A percentile compares a stretch with the other conserved stretches of the same genome.
phyloP scores from a whole-genome alignment of 768 basidiomycete species.

The Symmetrospora coprosmae region DNA sequence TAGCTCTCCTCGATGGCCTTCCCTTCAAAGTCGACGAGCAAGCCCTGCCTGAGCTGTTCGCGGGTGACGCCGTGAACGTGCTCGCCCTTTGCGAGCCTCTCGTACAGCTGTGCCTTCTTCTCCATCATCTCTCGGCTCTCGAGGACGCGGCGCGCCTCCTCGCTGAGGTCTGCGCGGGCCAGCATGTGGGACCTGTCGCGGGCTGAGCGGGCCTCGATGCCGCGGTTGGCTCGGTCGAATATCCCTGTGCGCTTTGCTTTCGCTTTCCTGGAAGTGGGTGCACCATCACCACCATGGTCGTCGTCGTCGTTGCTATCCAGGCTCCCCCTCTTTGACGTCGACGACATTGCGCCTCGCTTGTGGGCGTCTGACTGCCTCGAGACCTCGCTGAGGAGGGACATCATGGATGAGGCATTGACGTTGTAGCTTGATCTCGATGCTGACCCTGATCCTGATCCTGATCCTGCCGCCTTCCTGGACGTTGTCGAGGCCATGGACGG shows the following conservation, averaged over 20 bases:
- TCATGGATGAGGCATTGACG: constrained; percentile 20
- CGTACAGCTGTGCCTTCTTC: constrained; percentile 31
- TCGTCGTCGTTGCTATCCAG: too few relatives aligned
- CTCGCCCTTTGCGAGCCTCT: constrained; percentile 31
- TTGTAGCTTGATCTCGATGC: too few relatives aligned
- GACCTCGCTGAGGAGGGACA: constrained; percentile 10
- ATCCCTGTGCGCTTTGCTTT: background rate
- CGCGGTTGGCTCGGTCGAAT: constrained; percentile 12
- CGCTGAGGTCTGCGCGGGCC: constrained; percentile 1
- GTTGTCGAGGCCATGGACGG: too few relatives aligned
- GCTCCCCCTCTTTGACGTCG: too few relatives aligned
- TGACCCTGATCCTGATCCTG: too few relatives aligned
- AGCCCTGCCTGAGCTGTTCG: constrained; percentile 26
- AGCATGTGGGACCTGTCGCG: constrained; percentile 12
- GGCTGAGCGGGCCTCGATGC: constrained; percentile 15
- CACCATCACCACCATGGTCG: background rate
- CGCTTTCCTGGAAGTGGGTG: background rate
- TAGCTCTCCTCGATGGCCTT: constrained; percentile 18
- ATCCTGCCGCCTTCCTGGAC: too few relatives aligned
- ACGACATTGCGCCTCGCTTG: constrained; percentile 1
- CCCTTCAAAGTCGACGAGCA: constrained; percentile 32
- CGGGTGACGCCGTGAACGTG: constrained; percentile 24
- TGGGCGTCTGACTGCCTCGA: constrained; percentile 4
- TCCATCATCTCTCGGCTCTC: constrained; percentile 24
- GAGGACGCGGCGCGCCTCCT: constrained; percentile 4